Percentiles rank a stretch among this genome's conserved stretches.
Evolutionary conservation across 352 stramenopile species (phyloP).

Genomic region (Phytophthora pinifolia): DNA sequence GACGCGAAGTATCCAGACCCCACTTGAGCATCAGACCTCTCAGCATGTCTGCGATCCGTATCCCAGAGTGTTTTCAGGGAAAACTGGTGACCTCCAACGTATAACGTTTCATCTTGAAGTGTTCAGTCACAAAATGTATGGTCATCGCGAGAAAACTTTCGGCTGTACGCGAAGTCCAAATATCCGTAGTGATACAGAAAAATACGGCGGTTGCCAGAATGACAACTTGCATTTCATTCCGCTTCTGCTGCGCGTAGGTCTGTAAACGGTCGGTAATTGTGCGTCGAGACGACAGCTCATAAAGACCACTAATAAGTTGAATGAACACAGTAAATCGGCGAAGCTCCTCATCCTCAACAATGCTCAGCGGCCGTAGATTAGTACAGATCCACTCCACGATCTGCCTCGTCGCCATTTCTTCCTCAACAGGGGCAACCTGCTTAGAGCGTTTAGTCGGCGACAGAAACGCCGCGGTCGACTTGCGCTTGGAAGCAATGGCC

Average conservation of each 20-base stretch:
- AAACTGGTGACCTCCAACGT: conserved; percentile 10
- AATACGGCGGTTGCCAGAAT: not conserved
- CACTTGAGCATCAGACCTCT: conserved; percentile 3
- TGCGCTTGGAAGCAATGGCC: conserved; percentile 5
- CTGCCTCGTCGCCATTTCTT: conserved; percentile 4
- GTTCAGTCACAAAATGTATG: conserved; percentile 14
- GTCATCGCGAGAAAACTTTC: conserved; percentile 10
- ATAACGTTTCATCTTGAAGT: not conserved
- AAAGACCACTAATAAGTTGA: conserved; percentile 15
- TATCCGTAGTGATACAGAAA: conserved; percentile 11
- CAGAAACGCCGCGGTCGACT: not conserved
- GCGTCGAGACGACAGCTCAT: conserved; percentile 4
- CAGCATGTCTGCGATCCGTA: conserved; percentile 1
- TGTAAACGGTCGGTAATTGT: conserved; percentile 15
- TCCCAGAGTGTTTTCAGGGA: conserved; percentile 6
- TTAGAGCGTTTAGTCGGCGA: conserved; percentile 4
- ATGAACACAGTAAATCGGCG: conserved; percentile 5
- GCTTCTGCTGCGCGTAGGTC: conserved; percentile 3
- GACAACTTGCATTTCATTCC: not conserved
- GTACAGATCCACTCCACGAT: conserved; percentile 3
- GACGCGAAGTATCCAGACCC: not conserved
- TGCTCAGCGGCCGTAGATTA: not conserved
- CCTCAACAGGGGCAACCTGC: not conserved
- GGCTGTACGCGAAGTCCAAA: conserved; percentile 9
- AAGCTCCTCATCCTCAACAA: conserved; percentile 8